Conservation (phyloP, 2,329 filamentous ascomycete species). For the Setomelanomma holmii region DNA sequence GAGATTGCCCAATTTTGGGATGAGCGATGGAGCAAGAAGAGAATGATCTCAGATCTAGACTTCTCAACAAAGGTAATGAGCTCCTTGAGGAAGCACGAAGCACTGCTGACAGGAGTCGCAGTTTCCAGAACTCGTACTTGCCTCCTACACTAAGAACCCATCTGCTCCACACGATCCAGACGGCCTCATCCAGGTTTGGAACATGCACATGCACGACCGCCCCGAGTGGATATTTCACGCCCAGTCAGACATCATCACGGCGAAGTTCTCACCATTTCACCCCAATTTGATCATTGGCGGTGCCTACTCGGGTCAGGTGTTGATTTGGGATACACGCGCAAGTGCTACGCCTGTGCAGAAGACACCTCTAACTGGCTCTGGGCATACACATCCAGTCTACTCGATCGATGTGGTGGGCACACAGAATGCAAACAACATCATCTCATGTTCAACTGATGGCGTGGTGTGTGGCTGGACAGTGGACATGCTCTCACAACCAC, state of each 20-base stretch:
- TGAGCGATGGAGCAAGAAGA: slow-evolving; percentile 94
- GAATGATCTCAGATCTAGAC: slow-evolving; percentile 93
- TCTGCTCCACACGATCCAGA: slow-evolving; percentile 93
- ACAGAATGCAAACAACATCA: slow-evolving; percentile 98
- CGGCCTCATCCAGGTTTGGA: slow-evolving; percentile 96
- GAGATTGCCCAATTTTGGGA: slow-evolving; percentile 95
- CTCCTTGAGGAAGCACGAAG: neutral
- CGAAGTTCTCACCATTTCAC: slow-evolving; percentile 98
- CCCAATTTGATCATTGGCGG: slow-evolving; percentile 95
- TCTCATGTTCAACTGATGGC: slow-evolving; percentile 95
- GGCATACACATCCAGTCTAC: slow-evolving; percentile 96
- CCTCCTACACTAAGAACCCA: slow-evolving; percentile 96
- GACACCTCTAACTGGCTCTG: slow-evolving; percentile 91
- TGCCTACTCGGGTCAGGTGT: slow-evolving; percentile 93
- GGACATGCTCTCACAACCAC: slow-evolving; percentile 96
- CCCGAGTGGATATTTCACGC: slow-evolving; percentile 97
- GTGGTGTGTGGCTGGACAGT: slow-evolving; percentile 97
- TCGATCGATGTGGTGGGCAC: slow-evolving; percentile 95
- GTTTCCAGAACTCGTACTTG: slow-evolving; percentile 89
- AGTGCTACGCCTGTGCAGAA: slow-evolving; percentile 87
- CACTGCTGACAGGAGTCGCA: slow-evolving; percentile 38
- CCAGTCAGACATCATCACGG: slow-evolving; percentile 91
- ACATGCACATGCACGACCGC: slow-evolving; percentile 89
- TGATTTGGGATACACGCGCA: slow-evolving; percentile 95
- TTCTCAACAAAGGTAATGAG: slow-evolving; percentile 87